Conservation (phyloP, 768 basidiomycete species). For the Mycena rosella region DNA sequence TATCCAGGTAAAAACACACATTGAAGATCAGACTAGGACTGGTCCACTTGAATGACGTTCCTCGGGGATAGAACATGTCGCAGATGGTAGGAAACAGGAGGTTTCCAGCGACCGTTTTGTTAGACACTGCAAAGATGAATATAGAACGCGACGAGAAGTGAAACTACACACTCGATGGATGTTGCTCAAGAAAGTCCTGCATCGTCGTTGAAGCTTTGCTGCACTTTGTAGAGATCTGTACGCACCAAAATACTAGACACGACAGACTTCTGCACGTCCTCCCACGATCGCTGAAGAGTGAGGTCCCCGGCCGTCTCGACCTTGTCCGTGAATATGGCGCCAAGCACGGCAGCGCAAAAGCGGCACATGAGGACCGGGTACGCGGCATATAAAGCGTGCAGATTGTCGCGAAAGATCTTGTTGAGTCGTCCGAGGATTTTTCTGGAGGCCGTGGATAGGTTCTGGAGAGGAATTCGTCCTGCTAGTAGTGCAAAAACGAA, state of each 20-base stretch:
- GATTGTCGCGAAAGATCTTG: neutral
- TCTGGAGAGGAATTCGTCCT: neutral
- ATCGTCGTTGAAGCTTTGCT: neutral
- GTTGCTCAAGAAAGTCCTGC: slow-evolving; percentile 28
- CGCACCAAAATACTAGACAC: slow-evolving; percentile 29
- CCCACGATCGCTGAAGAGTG: slow-evolving; percentile 22
- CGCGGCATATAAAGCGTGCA: slow-evolving; percentile 16
- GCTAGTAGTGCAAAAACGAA: neutral
- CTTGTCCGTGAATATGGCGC: slow-evolving; percentile 24
- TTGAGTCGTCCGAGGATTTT: neutral
- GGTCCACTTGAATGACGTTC: slow-evolving; percentile 5
- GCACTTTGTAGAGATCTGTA: neutral
- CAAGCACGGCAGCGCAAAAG: slow-evolving; percentile 25
- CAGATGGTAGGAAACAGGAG: slow-evolving; percentile 17
- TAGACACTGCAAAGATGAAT: neutral
- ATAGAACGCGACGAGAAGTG: neutral
- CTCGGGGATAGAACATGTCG: slow-evolving; percentile 22
- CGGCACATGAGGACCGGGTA: slow-evolving; percentile 15
- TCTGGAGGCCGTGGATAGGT: slow-evolving; percentile 15
- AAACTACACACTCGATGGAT: slow-evolving; percentile 6
- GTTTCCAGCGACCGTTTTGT: slow-evolving; percentile 16
- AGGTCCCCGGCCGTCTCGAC: slow-evolving; percentile 11
- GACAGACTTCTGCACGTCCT: slow-evolving; percentile 29
- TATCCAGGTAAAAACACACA: slow-evolving; percentile 19
- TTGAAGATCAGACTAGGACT: slow-evolving; percentile 25